Evolutionary conservation across 2,329 filamentous ascomycete genomes (phyloP), one percentile per base, ranked within the genome.

Genomic region (Elsinoe perseae): DNA sequence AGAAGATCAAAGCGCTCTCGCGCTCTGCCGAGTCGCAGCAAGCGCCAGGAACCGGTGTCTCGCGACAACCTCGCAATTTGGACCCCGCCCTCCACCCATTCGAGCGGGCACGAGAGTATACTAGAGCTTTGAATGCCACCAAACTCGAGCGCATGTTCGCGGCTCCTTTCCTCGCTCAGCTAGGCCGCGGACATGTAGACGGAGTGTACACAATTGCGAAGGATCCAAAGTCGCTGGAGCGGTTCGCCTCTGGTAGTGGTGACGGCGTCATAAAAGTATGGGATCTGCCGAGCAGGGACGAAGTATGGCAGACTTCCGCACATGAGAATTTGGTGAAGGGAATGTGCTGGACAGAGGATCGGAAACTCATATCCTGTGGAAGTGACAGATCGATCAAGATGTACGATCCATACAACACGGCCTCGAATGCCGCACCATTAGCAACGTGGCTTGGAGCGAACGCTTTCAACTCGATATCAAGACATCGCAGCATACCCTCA

Each of bases 251-350:
- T 66, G 90, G 88, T 42, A 89, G 86, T 63, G 91, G 91, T 61
- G 93, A 98, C 70, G 92, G 93, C 61, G 83, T 96, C 8, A 82
- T 98, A 57, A 98, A 98, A 73, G 86, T 93, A 30, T 95, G 90
- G 90, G 86, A 95, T 71, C 74, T 93, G 63, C 81, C 84, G 7
- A 85, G 78, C 60, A 77, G 82, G 57, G 83, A 86, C 25, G 86
- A 93, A 68, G 78, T 85, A 48, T 92, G 87, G 85, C 80, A 87
- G 64, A 80, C 81, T 2, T 83, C 86, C 61, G 92, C 90, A 21
- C 95, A 98, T 69, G 88, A 95, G 64, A 95, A 95, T 64, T 85
- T 96, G 43, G 89, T 97, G 63, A 95, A 95, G 76, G 87, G 87
- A 12, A 78, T 96, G 68, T 86, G 85, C 64, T 98, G 92, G 87